Evolutionary conservation across 2,329 filamentous ascomycete species (phyloP).

Genomic region (Myotisia sp.): DNA sequence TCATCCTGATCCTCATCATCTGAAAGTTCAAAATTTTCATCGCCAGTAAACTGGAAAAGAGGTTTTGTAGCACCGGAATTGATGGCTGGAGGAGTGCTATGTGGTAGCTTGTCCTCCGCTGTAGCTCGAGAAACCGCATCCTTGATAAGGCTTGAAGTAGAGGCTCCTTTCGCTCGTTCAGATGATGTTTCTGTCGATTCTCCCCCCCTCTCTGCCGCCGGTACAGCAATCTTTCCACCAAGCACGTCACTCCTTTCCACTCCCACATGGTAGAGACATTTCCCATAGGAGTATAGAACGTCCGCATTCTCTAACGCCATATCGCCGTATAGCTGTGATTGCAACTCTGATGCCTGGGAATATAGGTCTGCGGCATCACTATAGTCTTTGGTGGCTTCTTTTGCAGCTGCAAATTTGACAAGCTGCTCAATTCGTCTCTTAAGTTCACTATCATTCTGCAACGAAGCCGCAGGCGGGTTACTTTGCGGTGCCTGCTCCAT

Average conservation of each 20-base stretch:
- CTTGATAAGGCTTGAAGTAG: conserved; percentile 15
- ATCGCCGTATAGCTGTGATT: conserved; percentile 84
- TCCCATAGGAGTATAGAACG: conserved; percentile 85
- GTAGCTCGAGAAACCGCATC: conserved; percentile 11
- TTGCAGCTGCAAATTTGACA: conserved; percentile 62
- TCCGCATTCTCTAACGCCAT: conserved; percentile 83
- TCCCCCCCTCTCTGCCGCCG: conserved; percentile 38
- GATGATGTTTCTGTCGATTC: neutral
- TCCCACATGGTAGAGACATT: conserved; percentile 84
- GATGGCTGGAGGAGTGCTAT: conserved; percentile 2
- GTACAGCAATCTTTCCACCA: conserved; percentile 57
- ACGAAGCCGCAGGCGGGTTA: too few species aligned
- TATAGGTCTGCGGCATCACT: conserved; percentile 74
- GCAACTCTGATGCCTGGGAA: conserved; percentile 75
- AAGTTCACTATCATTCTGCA: too few species aligned
- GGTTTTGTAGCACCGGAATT: conserved; percentile 26
- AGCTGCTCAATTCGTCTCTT: conserved; percentile 60
- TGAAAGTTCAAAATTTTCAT: conserved; percentile 80
- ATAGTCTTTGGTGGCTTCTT: conserved; percentile 84
- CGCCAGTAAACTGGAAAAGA: conserved; percentile 81
- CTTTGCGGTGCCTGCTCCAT: too few species aligned
- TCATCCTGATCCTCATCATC: conserved; percentile 41
- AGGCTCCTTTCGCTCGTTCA: too few species aligned
- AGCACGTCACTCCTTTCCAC: conserved; percentile 90
- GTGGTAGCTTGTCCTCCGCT: neutral